Evolutionary conservation across 1,139 yeast genomes (phyloP).

Genomic region (Blastobotrys indianensis): DNA sequence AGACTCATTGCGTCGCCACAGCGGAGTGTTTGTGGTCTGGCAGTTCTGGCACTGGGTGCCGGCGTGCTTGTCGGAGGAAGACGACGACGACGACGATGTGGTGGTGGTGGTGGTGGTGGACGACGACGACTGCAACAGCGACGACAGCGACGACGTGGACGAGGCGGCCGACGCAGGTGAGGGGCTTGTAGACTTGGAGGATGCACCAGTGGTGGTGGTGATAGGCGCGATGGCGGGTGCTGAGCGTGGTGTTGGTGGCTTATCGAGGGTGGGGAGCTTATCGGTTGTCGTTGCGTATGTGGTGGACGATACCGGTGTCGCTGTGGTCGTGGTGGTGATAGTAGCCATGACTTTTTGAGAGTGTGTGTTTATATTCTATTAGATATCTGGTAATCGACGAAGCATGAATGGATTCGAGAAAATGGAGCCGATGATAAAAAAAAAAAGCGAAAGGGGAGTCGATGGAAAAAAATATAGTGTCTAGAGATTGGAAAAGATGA

Average conservation of each 20-base stretch:
- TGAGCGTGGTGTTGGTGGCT: background rate
- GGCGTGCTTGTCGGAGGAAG: background rate
- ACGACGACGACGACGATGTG: too few species aligned
- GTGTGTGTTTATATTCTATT: too few species aligned
- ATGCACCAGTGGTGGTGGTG: background rate
- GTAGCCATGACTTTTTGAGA: constrained; percentile 6
- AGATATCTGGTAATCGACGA: too few species aligned
- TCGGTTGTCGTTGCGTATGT: constrained; percentile 1
- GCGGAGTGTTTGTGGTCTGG: constrained; percentile 85
- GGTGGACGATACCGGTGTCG: constrained; percentile 1
- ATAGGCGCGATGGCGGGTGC: background rate
- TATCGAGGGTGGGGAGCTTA: background rate
- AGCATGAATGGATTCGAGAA: background rate
- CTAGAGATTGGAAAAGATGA: too few species aligned
- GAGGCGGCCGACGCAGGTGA: too few species aligned
- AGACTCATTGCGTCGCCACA: constrained; percentile 91
- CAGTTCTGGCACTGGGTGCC: constrained; percentile 67
- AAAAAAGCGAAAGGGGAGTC: background rate
- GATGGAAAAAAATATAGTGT: background rate
- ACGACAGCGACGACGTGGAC: too few species aligned
- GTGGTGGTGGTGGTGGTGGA: too few species aligned
- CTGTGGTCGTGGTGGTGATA: constrained; percentile 2
- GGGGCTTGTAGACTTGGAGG: background rate
- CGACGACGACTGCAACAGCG: too few species aligned
- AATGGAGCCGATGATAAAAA: background rate